Conservation (phyloP, 1,284 basidiomycete species). For the Calocybe gambosa region DNA sequence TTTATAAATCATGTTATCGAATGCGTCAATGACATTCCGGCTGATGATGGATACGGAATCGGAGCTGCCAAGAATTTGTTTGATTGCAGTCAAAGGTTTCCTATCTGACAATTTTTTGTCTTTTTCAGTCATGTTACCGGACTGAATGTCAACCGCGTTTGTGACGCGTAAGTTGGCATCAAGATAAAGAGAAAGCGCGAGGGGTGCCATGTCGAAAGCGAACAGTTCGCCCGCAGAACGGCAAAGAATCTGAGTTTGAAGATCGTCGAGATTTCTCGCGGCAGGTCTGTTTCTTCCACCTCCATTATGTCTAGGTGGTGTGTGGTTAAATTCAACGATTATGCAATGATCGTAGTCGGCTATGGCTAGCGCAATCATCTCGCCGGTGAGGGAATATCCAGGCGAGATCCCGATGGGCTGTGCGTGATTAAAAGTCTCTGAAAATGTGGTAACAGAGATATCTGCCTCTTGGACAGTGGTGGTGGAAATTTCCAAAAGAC, state of each 20-base stretch:
- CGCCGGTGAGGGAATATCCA: conserved; percentile 27
- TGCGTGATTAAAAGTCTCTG: conserved; percentile 16
- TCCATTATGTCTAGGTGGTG: conserved; percentile 3
- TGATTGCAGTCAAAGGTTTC: conserved; percentile 37
- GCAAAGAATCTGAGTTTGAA: conserved; percentile 22
- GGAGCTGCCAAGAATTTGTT: conserved; percentile 33
- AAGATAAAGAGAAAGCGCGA: conserved; percentile 34
- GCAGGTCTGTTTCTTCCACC: conserved; percentile 7
- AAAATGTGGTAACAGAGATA: conserved; percentile 18
- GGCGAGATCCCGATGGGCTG: conserved; percentile 33
- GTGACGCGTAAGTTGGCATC: conserved; percentile 31
- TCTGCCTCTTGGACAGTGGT: conserved; percentile 17
- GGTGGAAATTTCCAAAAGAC: conserved; percentile 17
- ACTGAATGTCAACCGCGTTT: conserved; percentile 54
- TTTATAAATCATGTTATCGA: conserved; percentile 33
- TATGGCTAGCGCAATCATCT: conserved; percentile 30
- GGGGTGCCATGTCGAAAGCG: conserved; percentile 36
- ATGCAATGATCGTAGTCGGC: conserved; percentile 27
- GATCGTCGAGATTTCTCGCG: conserved; percentile 14
- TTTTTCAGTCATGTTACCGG: conserved; percentile 25
- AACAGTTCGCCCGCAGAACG: conserved; percentile 24
- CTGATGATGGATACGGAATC: conserved; percentile 26
- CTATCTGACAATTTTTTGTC: conserved; percentile 21
- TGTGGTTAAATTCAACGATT: conserved; percentile 28
- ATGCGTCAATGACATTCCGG: conserved; percentile 36